phyloP scores from a whole-genome alignment of 2,329 filamentous ascomycete species.

The Talaromyces sp. region DNA sequence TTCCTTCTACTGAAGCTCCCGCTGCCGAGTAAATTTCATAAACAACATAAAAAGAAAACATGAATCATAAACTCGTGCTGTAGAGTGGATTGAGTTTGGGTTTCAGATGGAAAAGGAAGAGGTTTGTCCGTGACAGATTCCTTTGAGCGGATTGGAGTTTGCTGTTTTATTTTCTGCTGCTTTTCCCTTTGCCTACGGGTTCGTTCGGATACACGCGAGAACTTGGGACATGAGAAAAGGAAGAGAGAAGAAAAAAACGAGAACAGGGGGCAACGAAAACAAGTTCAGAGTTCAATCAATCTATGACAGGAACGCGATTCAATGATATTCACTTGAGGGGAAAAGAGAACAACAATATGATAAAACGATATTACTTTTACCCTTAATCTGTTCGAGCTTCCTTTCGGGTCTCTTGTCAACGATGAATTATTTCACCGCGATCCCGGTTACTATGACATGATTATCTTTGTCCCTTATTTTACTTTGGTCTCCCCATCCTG shows the following conservation, averaged over 20 bases:
- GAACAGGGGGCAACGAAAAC: not conserved
- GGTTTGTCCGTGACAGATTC: conserved; percentile 17
- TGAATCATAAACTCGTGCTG: conserved; percentile 19
- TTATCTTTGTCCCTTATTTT: not conserved
- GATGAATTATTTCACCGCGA: not conserved
- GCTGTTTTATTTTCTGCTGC: conserved; percentile 20
- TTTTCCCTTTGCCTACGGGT: conserved; percentile 22
- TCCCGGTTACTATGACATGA: not conserved
- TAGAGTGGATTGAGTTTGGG: conserved; percentile 21
- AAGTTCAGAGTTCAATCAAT: not conserved
- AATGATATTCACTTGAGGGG: not conserved
- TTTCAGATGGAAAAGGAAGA: conserved; percentile 16
- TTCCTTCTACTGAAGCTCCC: conserved; percentile 40
- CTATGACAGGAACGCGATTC: conserved; percentile 9
- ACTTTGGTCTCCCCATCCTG: not conserved
- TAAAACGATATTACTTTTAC: conserved; percentile 8
- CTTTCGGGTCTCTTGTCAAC: not conserved
- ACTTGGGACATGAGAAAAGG: conserved; percentile 12
- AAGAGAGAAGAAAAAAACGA: not conserved
- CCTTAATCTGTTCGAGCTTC: not conserved
- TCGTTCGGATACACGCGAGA: conserved; percentile 15
- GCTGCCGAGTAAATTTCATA: conserved; percentile 40
- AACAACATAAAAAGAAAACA: conserved; percentile 29
- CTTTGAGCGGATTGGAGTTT: conserved; percentile 19
- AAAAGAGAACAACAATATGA: conserved; percentile 11